Evolutionary conservation across 257 asterid genomes (phyloP).

Genomic region (Rhazya stricta): DNA sequence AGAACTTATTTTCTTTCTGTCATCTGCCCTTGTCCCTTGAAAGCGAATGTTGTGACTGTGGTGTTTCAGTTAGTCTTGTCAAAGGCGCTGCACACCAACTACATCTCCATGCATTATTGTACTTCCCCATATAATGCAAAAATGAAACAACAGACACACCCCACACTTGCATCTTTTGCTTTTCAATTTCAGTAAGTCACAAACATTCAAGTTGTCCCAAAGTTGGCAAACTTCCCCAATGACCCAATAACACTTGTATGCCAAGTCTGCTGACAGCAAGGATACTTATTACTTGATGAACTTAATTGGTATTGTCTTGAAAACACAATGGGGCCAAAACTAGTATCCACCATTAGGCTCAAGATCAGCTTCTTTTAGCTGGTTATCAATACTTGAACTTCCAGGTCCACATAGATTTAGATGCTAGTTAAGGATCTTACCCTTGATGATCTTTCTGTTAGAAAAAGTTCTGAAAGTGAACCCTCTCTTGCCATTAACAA

Average conservation of each 20-base stretch:
- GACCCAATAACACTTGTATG: conserved; percentile 14
- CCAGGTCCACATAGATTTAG: conserved; percentile 16
- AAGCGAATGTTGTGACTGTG: conserved; percentile 32
- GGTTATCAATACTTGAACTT: conserved; percentile 8
- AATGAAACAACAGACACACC: conserved; percentile 3
- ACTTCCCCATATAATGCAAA: neutral
- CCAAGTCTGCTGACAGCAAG: conserved; percentile 15
- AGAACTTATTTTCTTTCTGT: conserved; percentile 2
- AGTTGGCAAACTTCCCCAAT: conserved; percentile 14
- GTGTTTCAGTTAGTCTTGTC: conserved; percentile 35
- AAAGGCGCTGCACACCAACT: conserved; percentile 14
- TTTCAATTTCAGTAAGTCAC: conserved; percentile 9
- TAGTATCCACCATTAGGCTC: conserved; percentile 12
- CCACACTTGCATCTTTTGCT: conserved; percentile 2
- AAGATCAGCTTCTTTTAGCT: neutral
- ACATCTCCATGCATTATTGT: conserved; percentile 24
- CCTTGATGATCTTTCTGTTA: conserved; percentile 10
- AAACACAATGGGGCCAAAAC: conserved; percentile 18
- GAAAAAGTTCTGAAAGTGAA: conserved; percentile 24
- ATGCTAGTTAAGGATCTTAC: conserved; percentile 20
- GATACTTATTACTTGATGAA: conserved; percentile 3
- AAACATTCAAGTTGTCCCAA: conserved; percentile 27
- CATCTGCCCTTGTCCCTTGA: conserved; percentile 18
- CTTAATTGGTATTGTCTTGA: conserved; percentile 14
- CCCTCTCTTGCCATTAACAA: conserved; percentile 15